A percentile compares a stretch with the other conserved stretches of the same genome.
Evolutionary conservation across 495 filamentous ascomycete genomes (phyloP).

Genomic region (Penicillium macrosclerotiorum): DNA sequence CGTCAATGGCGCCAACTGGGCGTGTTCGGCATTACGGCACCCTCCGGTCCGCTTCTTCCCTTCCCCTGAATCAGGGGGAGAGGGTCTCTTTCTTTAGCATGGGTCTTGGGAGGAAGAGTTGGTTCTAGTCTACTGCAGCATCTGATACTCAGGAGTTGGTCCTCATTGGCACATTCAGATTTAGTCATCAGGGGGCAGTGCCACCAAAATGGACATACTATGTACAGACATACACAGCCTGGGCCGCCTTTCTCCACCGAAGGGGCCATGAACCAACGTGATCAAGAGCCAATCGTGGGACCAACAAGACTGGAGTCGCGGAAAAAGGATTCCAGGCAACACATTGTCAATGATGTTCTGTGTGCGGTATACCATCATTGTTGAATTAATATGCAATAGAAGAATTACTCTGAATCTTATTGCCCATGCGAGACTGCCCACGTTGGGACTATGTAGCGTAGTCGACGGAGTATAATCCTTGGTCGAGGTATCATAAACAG

Average conservation of each 20-base stretch:
- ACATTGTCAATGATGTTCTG: background rate
- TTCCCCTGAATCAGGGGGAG: background rate
- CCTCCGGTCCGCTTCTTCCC: background rate
- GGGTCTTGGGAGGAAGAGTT: no score
- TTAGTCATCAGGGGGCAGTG: conserved; percentile 15
- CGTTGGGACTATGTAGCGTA: no score
- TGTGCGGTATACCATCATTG: background rate
- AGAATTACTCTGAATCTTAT: no score
- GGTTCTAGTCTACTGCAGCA: background rate
- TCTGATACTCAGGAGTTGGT: conserved; percentile 7
- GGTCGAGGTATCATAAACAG: no score
- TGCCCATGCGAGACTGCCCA: no score
- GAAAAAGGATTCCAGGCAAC: background rate
- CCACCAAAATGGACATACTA: background rate
- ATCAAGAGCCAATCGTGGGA: conserved; percentile 4
- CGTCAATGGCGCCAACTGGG: background rate
- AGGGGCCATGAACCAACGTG: background rate
- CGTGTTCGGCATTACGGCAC: background rate
- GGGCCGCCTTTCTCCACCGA: background rate
- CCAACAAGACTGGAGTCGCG: background rate
- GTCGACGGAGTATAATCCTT: no score
- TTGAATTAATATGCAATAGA: no score
- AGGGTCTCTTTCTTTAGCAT: no score
- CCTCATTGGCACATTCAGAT: background rate
- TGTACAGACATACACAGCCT: no score